Conservation (phyloP, 2,329 filamentous ascomycete species). For the Sphaceloma murrayae region DNA sequence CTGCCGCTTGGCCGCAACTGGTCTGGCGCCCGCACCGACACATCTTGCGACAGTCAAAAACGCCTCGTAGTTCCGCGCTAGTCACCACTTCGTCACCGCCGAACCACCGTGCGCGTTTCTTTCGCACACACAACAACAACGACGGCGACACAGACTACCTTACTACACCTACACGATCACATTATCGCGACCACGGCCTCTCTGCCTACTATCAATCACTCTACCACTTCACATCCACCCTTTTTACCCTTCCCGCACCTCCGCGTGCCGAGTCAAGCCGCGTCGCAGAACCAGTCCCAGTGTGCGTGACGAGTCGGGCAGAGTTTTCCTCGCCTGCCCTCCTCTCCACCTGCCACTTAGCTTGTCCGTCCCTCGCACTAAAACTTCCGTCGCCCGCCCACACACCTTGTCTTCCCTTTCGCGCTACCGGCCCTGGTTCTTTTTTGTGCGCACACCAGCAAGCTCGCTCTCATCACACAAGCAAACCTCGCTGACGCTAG, state of each 20-base stretch:
- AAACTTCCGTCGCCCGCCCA: conserved; percentile 15
- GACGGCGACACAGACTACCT: no score
- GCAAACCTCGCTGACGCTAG: conserved; percentile 15
- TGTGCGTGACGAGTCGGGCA: no score
- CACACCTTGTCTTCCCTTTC: conserved; percentile 15
- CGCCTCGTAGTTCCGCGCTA: conserved; percentile 12
- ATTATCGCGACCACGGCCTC: no score
- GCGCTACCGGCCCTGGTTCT: conserved; percentile 11
- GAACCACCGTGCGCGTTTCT: conserved; percentile 15
- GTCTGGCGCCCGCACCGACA: conserved; percentile 12
- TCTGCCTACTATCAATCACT: no score
- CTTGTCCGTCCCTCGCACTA: conserved; percentile 13
- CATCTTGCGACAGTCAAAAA: conserved; percentile 25
- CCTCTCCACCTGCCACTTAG: conserved; percentile 13
- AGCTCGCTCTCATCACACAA: conserved; percentile 13
- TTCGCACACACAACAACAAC: conserved; percentile 6
- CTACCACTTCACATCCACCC: no score
- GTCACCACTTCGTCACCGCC: conserved; percentile 13
- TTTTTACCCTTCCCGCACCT: no score
- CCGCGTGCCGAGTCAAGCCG: conserved; percentile 9
- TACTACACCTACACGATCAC: no score
- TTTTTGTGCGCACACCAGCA: conserved; percentile 1
- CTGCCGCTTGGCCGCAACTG: conserved; percentile 2
- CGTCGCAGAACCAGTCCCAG: conserved; percentile 1
- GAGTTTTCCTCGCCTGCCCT: conserved; percentile 9